Conservation (phyloP, 805 yeast species). For the Zygotorulaspora sp. region DNA sequence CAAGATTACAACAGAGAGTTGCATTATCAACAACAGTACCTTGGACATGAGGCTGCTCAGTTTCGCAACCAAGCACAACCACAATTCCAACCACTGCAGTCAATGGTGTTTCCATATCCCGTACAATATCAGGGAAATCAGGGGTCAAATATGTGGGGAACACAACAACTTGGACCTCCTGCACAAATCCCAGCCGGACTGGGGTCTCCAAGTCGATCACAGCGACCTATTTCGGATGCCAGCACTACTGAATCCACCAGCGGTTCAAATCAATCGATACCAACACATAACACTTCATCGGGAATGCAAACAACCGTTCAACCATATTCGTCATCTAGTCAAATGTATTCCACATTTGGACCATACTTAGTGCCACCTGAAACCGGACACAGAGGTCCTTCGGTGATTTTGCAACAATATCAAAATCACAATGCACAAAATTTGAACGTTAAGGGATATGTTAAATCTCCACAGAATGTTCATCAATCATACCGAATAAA, state of each 20-base stretch:
- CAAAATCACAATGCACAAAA: constrained; percentile 10
- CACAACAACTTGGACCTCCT: constrained; percentile 10
- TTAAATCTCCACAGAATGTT: constrained; percentile 11
- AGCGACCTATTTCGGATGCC: neutral
- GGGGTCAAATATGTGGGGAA: constrained; percentile 11
- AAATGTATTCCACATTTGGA: neutral
- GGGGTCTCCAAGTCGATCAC: constrained; percentile 6
- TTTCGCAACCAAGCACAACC: neutral
- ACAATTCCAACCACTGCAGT: constrained; percentile 8
- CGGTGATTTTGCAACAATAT: constrained; percentile 8
- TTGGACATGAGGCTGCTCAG: neutral
- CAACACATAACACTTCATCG: neutral
- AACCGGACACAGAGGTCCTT: constrained; percentile 7
- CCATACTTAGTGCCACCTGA: constrained; percentile 6
- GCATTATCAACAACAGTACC: neutral
- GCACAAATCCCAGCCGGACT: constrained; percentile 14
- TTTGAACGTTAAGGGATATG: constrained; percentile 3
- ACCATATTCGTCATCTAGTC: neutral
- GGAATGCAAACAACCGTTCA: neutral
- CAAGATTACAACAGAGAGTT: neutral
- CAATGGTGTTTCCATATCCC: constrained; percentile 3
- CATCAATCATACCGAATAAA: constrained; percentile 9
- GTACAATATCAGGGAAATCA: constrained; percentile 4
- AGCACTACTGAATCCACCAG: neutral
- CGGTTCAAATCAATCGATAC: neutral